Base-by-base conservation (phyloP, 768 basidiomycete species). In the Postia placenta region DNA sequence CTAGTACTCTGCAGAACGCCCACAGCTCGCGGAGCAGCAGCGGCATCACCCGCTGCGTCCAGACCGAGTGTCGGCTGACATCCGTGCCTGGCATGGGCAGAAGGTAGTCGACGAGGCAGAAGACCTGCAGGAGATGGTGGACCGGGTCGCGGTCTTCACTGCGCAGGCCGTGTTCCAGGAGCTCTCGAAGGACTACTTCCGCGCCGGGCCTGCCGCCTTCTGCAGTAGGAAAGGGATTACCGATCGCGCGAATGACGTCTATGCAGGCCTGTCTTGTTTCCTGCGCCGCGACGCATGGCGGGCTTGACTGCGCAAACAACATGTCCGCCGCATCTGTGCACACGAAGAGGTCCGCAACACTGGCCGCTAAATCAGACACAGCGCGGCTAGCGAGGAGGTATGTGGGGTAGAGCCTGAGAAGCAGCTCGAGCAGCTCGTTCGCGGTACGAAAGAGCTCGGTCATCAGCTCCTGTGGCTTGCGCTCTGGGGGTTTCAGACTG, bases 11-110 rank as follows among this genome's bases (percentile, higher is more conserved):
- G 59, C 82, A 74, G 64, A 89, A 87, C 1, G 61, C 45, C 49
- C 63, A 69, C 7, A 88, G 56, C 37, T 87, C 79, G 2, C 64
- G 60, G 3, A 88, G 67, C 17, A 81, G 62, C 24, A 68, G 73
- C 2, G 86, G 83, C 14, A 90, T 65, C 11, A 85, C 76, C 9
- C 62, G 63, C 4, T 69, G 68, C 1, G 76, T 62, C 83, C 82
- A 87, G 50, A 64, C 53, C 4, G 70, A 59, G n/a, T 58, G 60
- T 9, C 68, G 67, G 28, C 67, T 67, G 30, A 68, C 64, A 17
- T 54, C 56, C 12, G 43, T 45, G 36, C 54, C 59, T 41, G 51
- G 45, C 42, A 53, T 56, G 1, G 84, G 83, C 1, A 89, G 66
- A 26, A 87, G 60, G 46, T 69, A 67, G 54, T 84, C 77, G 37